A percentile compares a stretch with the other conserved stretches of the same genome.
phyloP scores from a whole-genome alignment of 768 basidiomycete species.

The Leucocoprinus sp. region DNA sequence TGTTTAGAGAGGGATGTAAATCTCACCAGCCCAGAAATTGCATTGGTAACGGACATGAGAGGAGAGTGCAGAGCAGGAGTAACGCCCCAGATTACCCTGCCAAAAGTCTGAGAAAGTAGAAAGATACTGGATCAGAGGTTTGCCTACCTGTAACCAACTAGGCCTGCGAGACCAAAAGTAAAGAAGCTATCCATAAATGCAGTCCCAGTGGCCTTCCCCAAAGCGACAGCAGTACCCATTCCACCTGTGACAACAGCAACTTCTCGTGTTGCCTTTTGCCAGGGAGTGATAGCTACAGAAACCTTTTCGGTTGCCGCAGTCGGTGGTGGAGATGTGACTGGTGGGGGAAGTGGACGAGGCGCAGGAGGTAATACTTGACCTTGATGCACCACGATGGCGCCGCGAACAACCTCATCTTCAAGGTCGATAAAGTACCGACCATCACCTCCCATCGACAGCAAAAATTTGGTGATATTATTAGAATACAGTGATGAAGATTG shows the following conservation, averaged over 20 bases:
- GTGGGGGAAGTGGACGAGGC: constrained; percentile 62
- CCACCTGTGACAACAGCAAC: constrained; percentile 68
- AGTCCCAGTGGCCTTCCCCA: constrained; percentile 74
- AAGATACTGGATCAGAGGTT: too few relatives aligned
- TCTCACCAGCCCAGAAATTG: constrained; percentile 64
- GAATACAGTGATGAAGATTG: constrained; percentile 88
- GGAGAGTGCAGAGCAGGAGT: constrained; percentile 84
- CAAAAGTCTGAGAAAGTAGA: background rate
- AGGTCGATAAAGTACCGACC: constrained; percentile 60
- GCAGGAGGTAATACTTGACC: constrained; percentile 59
- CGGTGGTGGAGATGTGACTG: constrained; percentile 43
- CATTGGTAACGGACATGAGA: constrained; percentile 87
- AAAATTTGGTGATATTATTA: constrained; percentile 86
- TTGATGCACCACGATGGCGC: constrained; percentile 66
- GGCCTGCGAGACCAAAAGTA: constrained; percentile 77
- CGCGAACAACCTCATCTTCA: constrained; percentile 78
- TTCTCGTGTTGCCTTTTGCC: constrained; percentile 73
- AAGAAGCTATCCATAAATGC: constrained; percentile 88
- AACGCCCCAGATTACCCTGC: constrained; percentile 82
- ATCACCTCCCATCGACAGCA: constrained; percentile 67
- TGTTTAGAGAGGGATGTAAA: constrained; percentile 1
- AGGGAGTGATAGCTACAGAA: constrained; percentile 69
- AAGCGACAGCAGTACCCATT: constrained; percentile 62
- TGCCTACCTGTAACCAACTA: constrained; percentile 61
- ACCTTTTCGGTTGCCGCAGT: constrained; percentile 32